phyloP scores from a whole-genome alignment of 1,284 basidiomycete species.

The Heliocybe sulcata region DNA sequence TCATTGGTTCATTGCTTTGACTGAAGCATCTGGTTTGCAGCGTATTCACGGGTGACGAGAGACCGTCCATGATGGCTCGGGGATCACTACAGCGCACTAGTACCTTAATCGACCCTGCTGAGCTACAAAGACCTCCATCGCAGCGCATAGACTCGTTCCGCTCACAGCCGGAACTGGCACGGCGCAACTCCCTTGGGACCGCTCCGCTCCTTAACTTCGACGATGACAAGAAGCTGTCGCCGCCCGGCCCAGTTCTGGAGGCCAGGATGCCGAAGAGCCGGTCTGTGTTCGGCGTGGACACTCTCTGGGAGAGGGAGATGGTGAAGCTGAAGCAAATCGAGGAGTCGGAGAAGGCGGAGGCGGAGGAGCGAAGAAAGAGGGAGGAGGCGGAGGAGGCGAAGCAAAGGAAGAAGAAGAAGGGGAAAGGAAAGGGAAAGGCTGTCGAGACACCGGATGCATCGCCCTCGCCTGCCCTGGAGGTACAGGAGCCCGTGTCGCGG shows the following conservation, averaged over 20 bases:
- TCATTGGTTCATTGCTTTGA: no score
- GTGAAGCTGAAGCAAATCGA: slow-evolving; percentile 68
- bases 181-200: slow-evolving; percentile 40
- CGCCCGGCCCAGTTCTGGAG: background rate
- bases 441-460: slow-evolving; percentile 1
- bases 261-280: slow-evolving; percentile 30
- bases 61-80: slow-evolving; percentile 82
- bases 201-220: slow-evolving; percentile 60
- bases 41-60: slow-evolving; percentile 66
- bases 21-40: slow-evolving; percentile 23
- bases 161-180: slow-evolving; percentile 28
- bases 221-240: slow-evolving; percentile 26
- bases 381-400: slow-evolving; percentile 37
- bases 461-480: slow-evolving; percentile 4
- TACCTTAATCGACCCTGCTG: slow-evolving; percentile 67
- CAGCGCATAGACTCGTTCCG: slow-evolving; percentile 35
- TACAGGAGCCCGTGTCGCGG: background rate
- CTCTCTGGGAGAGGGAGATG: slow-evolving; percentile 75
- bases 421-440: slow-evolving; percentile 21
- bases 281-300: slow-evolving; percentile 81
- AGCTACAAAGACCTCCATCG: slow-evolving; percentile 42
- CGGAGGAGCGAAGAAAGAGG: slow-evolving; percentile 34
- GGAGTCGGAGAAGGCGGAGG: slow-evolving; percentile 47
- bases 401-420: slow-evolving; percentile 29
- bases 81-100: slow-evolving; percentile 42